Base-by-base conservation (phyloP, 2,329 filamentous ascomycete species). In the Aschersonia sp. region DNA sequence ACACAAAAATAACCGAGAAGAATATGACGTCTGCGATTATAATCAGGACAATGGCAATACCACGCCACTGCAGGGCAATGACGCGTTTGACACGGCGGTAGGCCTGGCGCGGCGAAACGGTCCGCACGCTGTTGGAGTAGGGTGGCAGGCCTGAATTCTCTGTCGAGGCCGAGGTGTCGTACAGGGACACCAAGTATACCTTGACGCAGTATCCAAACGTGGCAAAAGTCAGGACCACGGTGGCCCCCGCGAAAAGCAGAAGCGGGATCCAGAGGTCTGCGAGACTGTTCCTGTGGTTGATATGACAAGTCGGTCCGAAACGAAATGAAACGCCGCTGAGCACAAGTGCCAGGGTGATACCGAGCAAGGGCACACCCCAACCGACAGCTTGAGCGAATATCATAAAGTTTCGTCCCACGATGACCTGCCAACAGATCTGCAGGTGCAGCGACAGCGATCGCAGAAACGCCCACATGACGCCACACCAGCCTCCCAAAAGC, bases 401-500 rank as follows among this genome's bases (percentile, higher is more conserved):
- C 79, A 95, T 95, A 65, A 95, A 97, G 57, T 76, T 84, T 43
- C 81, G 77, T 40, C 92, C 92, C 4, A 94, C 85, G 6, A 90
- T 80, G 35, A 94, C 75, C 63, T 97, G 88, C 92, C 92, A 98
- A 70, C 89, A 95, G 53, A 98, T 95, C 64, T 97, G 92, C 30
- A 98, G 79, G 64, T 98, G 92, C 56, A 98, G 82, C 5, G 88
- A 94, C 35, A 97, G 68, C 0, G 90, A 85, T 52, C 92, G 81
- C 50, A 95, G 74, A 61, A 95, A 94, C 53, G 89, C 79, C 90
- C 92, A 98, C 64, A 94, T 81, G 32, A 87, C 79, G 43, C 82
- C 85, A 32, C 79, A 76, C 74, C 89, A 86, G 42, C 89, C 92
- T 47, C 92, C 92, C 32, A 89, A 77, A 45, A 97, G 75, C 45